Evolutionary conservation across 805 yeast species (phyloP).

Genomic region (Brettanomyces bruxellensis): DNA sequence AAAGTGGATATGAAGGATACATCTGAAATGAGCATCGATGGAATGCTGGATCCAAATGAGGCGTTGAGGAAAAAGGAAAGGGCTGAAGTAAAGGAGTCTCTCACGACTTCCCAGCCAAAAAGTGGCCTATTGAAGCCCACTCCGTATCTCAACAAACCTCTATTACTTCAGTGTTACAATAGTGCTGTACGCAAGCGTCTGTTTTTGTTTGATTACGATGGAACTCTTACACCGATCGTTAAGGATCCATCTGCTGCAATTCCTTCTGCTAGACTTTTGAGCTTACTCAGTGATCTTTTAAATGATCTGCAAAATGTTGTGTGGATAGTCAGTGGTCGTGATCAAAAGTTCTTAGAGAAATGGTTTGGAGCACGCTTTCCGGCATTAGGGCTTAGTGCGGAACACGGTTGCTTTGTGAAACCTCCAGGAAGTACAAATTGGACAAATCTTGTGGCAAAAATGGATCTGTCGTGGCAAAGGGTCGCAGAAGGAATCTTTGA

Average conservation of each 20-base stretch:
- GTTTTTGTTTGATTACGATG: conserved; percentile 93
- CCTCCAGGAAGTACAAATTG: conserved; percentile 57
- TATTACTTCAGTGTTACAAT: conserved; percentile 49
- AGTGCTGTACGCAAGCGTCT: conserved; percentile 52
- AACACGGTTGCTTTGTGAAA: conserved; percentile 93
- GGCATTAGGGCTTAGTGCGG: conserved; percentile 80
- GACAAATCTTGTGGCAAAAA: conserved; percentile 73
- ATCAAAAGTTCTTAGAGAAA: conserved; percentile 76
- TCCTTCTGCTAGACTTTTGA: conserved; percentile 67
- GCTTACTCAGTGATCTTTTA: conserved; percentile 49
- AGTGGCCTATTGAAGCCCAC: conserved; percentile 24
- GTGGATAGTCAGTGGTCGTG: conserved; percentile 96
- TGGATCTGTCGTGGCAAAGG: conserved; percentile 94
- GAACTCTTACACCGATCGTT: conserved; percentile 94
- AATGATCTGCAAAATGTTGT: conserved; percentile 76
- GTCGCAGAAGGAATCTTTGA: conserved; percentile 67
- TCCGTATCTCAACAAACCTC: conserved; percentile 74
- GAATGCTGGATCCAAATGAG: neutral
- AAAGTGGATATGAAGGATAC: too few species aligned
- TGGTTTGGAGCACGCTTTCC: conserved; percentile 70
- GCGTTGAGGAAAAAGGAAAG: neutral
- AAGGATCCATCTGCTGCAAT: conserved; percentile 97
- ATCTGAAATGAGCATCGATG: neutral
- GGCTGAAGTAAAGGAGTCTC: neutral
- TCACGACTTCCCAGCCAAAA: too few species aligned